Evolutionary conservation across 768 basidiomycete species (phyloP).

Genomic region (Gelatoporia subvermispora): DNA sequence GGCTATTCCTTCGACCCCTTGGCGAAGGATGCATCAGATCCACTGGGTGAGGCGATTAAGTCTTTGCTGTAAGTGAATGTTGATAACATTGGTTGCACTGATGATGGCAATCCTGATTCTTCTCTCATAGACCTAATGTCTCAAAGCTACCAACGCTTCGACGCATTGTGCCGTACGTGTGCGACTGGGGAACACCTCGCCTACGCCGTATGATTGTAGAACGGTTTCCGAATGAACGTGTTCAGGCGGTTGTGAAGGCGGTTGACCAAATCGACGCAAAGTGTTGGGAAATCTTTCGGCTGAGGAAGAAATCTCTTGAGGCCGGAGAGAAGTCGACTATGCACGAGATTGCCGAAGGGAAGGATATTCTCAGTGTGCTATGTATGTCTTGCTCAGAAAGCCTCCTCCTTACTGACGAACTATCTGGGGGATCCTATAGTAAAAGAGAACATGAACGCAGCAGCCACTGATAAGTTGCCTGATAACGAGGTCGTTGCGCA

Average conservation of each 20-base stretch:
- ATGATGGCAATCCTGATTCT: too few species aligned
- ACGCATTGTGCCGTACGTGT: neutral
- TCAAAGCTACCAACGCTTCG: too few species aligned
- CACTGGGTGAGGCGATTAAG: conserved; percentile 14
- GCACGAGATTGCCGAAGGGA: conserved; percentile 13
- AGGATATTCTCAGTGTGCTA: conserved; percentile 15
- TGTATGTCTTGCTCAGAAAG: neutral
- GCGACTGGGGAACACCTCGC: neutral
- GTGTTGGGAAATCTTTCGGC: conserved; percentile 9
- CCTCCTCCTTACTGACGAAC: too few species aligned
- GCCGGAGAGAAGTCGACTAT: conserved; percentile 9
- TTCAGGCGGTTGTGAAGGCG: conserved; percentile 8
- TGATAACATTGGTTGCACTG: too few species aligned
- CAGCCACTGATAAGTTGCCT: conserved; percentile 12
- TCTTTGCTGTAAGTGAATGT: conserved; percentile 10
- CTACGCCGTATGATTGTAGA: conserved; percentile 6
- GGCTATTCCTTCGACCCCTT: conserved; percentile 16
- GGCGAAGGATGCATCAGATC: conserved; percentile 6
- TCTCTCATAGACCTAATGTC: too few species aligned
- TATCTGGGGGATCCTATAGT: conserved; percentile 8
- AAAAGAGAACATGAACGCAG: conserved; percentile 14
- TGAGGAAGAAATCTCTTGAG: conserved; percentile 14
- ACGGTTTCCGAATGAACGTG: conserved; percentile 3
- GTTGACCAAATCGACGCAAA: conserved; percentile 7
- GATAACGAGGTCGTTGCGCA: conserved; percentile 19